Evolutionary conservation across 2,329 filamentous ascomycete genomes (phyloP).

Genomic region (Clonostachys solani): DNA sequence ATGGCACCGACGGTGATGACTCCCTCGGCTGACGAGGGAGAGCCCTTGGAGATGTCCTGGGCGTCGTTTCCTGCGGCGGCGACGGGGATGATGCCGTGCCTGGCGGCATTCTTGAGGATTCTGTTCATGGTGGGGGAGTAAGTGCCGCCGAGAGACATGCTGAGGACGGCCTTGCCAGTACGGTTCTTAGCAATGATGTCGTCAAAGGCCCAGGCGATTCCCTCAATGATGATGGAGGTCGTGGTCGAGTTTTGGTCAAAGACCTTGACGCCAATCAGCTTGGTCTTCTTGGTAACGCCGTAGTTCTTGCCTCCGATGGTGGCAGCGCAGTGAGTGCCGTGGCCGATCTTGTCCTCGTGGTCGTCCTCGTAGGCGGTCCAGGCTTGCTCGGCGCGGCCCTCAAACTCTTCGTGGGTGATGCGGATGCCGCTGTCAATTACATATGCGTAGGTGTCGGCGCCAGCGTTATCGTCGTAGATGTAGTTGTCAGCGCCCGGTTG

Average conservation of each 20-base stretch:
- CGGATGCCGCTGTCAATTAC: constrained; percentile 61
- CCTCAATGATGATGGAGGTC: constrained; percentile 22
- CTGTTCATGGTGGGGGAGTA: constrained; percentile 41
- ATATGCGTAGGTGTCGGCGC: constrained; percentile 50
- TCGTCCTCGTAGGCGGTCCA: constrained; percentile 16
- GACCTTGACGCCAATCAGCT: constrained; percentile 40
- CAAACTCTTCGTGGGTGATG: constrained; percentile 47
- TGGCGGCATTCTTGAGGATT: constrained; percentile 39
- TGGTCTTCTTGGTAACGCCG: constrained; percentile 37
- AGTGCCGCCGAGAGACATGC: constrained; percentile 49
- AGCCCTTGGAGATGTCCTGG: constrained; percentile 13
- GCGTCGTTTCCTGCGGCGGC: constrained; percentile 51
- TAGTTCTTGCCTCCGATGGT: constrained; percentile 26
- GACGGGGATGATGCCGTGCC: constrained; percentile 42
- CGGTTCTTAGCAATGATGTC: constrained; percentile 36
- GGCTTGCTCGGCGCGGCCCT: constrained; percentile 38
- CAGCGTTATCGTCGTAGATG: constrained; percentile 44
- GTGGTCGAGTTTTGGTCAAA: constrained; percentile 21
- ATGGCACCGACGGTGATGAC: constrained; percentile 28
- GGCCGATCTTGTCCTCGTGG: constrained; percentile 25
- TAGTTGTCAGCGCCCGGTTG: constrained; percentile 25
- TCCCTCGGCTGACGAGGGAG: constrained; percentile 22
- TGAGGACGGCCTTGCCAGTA: constrained; percentile 38
- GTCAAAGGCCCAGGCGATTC: constrained; percentile 35
- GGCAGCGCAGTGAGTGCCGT: constrained; percentile 36